Conservation (phyloP, 139 green algal genomes). For the Tetradesmus lagerheimii region DNA sequence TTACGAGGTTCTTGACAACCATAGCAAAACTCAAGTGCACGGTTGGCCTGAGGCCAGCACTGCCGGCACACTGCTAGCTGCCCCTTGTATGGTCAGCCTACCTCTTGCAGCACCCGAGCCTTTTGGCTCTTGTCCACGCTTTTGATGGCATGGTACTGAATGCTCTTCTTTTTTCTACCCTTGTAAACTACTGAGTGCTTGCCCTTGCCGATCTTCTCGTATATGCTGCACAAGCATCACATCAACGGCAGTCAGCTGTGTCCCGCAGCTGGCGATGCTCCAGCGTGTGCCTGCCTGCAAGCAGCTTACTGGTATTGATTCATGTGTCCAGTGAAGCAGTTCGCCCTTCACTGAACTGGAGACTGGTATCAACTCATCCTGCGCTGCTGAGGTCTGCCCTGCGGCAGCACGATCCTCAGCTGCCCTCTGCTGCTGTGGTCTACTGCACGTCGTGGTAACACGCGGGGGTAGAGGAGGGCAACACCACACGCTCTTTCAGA, state of each 20-base stretch:
- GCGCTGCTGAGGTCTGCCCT: neutral
- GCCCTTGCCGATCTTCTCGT: constrained; percentile 92
- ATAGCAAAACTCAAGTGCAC: too few species aligned
- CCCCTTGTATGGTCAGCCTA: constrained; percentile 40
- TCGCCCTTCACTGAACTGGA: neutral
- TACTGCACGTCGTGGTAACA: neutral
- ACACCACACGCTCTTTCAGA: neutral
- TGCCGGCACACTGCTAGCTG: neutral
- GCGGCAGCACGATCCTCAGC: neutral
- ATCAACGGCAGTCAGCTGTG: neutral
- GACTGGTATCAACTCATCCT: neutral
- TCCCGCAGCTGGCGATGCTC: neutral
- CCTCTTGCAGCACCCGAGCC: constrained; percentile 90
- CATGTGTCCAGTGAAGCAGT: constrained; percentile 14
- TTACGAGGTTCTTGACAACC: too few species aligned
- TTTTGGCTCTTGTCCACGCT: constrained; percentile 92
- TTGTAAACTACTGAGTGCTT: constrained; percentile 96
- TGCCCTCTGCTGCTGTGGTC: neutral
- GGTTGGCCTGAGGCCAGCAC: neutral
- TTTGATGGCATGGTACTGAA: constrained; percentile 97
- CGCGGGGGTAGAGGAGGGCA: neutral
- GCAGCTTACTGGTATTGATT: constrained; percentile 36
- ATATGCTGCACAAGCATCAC: constrained; percentile 70
- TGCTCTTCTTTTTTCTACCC: constrained; percentile 92
- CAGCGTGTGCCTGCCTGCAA: neutral